A percentile compares a stretch with the other conserved stretches of the same genome.
These are phyloP conservation scores for Parmelia sp. DNA, from an alignment of 495 filamentous ascomycete genomes.

Conservation along the genomic window DNA sequence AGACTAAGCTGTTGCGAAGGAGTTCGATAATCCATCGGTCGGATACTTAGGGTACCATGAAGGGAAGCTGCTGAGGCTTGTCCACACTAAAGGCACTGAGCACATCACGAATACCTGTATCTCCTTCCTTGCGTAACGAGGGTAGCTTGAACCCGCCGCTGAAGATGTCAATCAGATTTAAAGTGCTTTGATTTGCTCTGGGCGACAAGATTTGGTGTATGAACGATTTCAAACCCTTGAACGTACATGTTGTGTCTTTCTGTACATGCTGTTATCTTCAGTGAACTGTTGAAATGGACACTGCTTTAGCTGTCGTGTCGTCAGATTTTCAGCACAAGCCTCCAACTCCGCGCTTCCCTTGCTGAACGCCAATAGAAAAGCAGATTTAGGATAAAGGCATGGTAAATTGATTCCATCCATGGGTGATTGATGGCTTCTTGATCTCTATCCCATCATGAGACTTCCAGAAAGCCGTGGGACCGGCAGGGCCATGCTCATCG, in stretches of 20 bases:
- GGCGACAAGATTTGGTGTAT: no score
- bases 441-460: constrained; percentile 38
- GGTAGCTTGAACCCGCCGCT: neutral
- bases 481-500: constrained; percentile 53
- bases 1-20: neutral
- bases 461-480: constrained; percentile 66
- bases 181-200: neutral
- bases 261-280: neutral
- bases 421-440: constrained; percentile 5
- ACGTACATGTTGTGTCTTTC: neutral
- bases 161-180: no score
- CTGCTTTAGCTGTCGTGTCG: neutral
- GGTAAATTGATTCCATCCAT: constrained; percentile 3
- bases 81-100: neutral
- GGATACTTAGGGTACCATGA: neutral
- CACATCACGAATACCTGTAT: neutral
- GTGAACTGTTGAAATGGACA: neutral
- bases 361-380: neutral
- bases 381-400: neutral
- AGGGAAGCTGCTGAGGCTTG: neutral
- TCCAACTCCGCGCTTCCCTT: neutral
- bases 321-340: neutral
- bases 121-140: neutral
- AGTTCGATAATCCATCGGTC: neutral
- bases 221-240: no score